Percentiles rank a stretch among this genome's conserved stretches.
Evolutionary conservation across 2,329 filamentous ascomycete genomes (phyloP).

Genomic region (Metarhizium anisopliae): DNA sequence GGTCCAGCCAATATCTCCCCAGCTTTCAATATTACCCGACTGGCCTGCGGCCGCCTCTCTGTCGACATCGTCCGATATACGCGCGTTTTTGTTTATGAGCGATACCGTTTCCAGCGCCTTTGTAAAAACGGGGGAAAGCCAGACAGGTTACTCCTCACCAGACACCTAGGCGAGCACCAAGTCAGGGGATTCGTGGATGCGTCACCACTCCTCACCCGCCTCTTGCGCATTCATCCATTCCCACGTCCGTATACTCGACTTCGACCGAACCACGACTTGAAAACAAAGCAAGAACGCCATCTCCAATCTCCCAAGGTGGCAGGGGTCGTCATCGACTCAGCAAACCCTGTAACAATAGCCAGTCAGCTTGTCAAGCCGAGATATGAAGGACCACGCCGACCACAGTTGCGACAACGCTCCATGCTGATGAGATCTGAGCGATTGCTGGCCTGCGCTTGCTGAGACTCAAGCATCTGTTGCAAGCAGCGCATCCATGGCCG

Average conservation of each 20-base stretch:
- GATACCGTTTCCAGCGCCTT: neutral
- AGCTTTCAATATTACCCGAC: neutral
- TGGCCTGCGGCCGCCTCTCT: neutral
- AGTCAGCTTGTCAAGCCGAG: neutral
- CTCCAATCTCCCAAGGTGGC: neutral
- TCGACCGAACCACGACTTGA: neutral
- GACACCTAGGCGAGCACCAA: neutral
- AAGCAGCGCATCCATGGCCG: conserved; percentile 17
- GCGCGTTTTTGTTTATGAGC: neutral
- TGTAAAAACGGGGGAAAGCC: neutral
- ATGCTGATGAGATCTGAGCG: conserved; percentile 2
- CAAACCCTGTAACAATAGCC: neutral
- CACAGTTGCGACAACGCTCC: neutral
- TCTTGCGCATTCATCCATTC: neutral
- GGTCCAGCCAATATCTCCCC: neutral
- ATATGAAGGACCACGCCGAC: neutral
- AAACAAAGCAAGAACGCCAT: neutral
- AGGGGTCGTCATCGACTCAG: neutral
- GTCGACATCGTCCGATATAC: neutral
- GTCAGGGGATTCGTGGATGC: neutral
- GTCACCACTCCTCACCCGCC: neutral
- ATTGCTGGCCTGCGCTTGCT: conserved; percentile 2
- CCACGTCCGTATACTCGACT: neutral
- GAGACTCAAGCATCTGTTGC: neutral
- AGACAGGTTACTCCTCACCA: neutral